Conservation (phyloP, 2,329 filamentous ascomycete genomes). For the Penicillium sp. region DNA sequence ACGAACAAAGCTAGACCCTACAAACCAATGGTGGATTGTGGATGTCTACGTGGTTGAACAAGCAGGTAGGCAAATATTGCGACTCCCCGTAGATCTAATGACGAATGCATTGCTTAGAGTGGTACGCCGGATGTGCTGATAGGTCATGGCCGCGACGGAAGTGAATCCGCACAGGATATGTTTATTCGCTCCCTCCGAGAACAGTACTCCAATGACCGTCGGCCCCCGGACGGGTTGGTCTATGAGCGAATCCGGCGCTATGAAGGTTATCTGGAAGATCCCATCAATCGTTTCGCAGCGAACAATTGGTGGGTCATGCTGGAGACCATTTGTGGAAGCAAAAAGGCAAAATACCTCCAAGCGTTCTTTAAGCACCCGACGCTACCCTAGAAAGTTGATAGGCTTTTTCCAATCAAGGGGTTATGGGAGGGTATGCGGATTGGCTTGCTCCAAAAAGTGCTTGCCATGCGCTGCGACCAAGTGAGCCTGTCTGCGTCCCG, state of each 20-base stretch:
- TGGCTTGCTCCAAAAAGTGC: constrained; percentile 9
- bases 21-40: constrained; percentile 10
- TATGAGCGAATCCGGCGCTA: constrained; percentile 9
- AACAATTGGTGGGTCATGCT: constrained; percentile 11
- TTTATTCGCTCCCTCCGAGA: constrained; percentile 4
- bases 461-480: constrained; percentile 11
- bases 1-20: not conserved
- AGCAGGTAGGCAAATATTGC: not conserved
- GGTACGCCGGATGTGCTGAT: not conserved
- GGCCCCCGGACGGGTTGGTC: constrained; percentile 8
- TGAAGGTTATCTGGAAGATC: constrained; percentile 5
- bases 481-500: not conserved
- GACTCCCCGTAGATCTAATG: too few relatives aligned
- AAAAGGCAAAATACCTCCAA: constrained; percentile 8
- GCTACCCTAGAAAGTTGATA: constrained; percentile 5
- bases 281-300: constrained; percentile 2
- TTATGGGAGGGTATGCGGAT: constrained; percentile 11
- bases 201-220: constrained; percentile 5
- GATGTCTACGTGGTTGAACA: constrained; percentile 9
- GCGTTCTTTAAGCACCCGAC: constrained; percentile 1
- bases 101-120: not conserved
- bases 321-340: constrained; percentile 3
- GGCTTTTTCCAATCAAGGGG: constrained; percentile 5
- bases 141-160: not conserved
- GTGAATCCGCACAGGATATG: not conserved